These are phyloP conservation scores for Setaria italica DNA, from an alignment of 202 grass and related monocot genomes.

Conservation along the genomic window DNA sequence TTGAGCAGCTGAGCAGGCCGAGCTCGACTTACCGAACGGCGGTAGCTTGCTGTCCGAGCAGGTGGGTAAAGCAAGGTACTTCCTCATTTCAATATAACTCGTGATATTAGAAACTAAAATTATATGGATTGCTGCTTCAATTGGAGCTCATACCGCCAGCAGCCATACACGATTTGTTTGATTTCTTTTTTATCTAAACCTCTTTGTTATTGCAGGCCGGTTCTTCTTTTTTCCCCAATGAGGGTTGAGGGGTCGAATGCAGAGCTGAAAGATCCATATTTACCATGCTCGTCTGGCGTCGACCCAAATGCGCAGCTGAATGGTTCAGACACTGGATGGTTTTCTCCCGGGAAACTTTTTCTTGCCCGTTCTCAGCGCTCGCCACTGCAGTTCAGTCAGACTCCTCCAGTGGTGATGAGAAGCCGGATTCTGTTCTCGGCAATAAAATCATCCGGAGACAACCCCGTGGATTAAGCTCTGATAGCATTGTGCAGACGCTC, in stretches of 20 bases:
- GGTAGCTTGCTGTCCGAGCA: too few species aligned
- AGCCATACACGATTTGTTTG: neutral
- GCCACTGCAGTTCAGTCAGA: constrained; percentile 35
- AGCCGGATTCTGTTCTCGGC: neutral
- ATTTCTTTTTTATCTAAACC: neutral
- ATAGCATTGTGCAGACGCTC: constrained; percentile 46
- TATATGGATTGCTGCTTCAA: neutral
- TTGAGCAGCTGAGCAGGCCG: neutral
- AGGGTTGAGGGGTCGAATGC: neutral
- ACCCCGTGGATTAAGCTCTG: constrained; percentile 31
- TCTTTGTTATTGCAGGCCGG: neutral
- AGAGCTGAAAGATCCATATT: neutral
- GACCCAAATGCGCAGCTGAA: constrained; percentile 28
- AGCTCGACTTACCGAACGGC: neutral
- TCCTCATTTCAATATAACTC: neutral
- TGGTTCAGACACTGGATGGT: constrained; percentile 29
- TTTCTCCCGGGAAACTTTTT: neutral
- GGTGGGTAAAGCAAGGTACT: too few species aligned
- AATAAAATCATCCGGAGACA: neutral
- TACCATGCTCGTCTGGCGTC: constrained; percentile 45
- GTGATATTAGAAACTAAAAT: neutral
- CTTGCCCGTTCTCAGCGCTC: constrained; percentile 36
- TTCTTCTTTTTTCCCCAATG: neutral
- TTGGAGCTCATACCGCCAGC: neutral
- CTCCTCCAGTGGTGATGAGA: constrained; percentile 39